Base-by-base conservation (phyloP, 371 early-diverging fungal species). In the Rhizopus delemar region DNA sequence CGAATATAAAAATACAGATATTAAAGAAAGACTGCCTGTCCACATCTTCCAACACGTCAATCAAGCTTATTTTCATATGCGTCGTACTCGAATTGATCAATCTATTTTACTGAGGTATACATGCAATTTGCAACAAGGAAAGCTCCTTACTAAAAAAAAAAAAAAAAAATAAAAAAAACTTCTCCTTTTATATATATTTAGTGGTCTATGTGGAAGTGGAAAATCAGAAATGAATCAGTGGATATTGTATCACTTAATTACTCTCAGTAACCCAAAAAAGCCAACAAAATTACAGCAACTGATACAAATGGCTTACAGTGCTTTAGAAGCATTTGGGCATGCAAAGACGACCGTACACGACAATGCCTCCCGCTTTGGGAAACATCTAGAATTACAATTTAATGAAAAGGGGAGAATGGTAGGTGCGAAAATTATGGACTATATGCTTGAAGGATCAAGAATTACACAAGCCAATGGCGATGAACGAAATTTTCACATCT, bases 321-420 rank as follows among this genome's bases (percentile, higher is more conserved):
- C 73, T 1, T 34, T 97, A 3, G 87, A 90, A 46, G 87, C 91
- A 4, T 97, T 97, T 83, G 93, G 93, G 29, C 90, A 91, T 68
- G 92, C 93, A 12, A 81, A 83, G 57, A 92, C 93, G 3, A 60
- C 74, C 4, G 62, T 67, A 8, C 62, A 95, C 75, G 69, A 77
- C 45, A 88, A 93, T 75, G 92, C 95, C 9, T 92, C 95, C 5
- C 86, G 93, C 41, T 93, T 91, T 56, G 97, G 93, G n/a, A 86
- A 90, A 51, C 95, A 95, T 69, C 87, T 88, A 7, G 96, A 95
- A 73, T 74, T 95, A 55, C 95, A 94, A 65, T 98, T 96, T 69
- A 87, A 92, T 69, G 89, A 85, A 65, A 81, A 87, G 36, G 92
- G 94, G 4, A 85, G 88, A 13, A 85, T 97, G 69, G 75, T 87